Evolutionary conservation across 768 basidiomycete genomes (phyloP).

Genomic region (Russula compacta): DNA sequence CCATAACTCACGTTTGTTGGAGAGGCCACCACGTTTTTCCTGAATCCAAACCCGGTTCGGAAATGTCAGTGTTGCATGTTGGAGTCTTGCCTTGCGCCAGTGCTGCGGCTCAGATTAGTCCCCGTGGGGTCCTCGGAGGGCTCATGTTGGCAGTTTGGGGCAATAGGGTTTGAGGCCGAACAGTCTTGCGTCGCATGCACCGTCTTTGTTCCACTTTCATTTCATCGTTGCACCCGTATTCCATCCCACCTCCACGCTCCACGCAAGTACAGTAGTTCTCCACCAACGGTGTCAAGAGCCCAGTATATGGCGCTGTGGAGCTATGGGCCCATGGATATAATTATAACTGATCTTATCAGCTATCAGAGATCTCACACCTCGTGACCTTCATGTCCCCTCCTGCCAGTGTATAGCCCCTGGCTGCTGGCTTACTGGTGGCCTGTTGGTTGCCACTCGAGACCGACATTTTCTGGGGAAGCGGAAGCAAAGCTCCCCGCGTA

Average conservation of each 20-base stretch:
- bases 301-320: neutral
- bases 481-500: constrained; percentile 9
- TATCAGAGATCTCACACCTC: constrained; percentile 16
- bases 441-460: neutral
- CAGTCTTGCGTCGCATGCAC: neutral
- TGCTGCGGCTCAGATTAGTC: neutral
- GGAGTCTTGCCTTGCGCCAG: neutral
- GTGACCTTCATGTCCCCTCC: neutral
- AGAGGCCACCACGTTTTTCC: neutral
- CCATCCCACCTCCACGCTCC: neutral
- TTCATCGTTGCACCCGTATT: neutral
- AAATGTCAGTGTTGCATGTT: neutral
- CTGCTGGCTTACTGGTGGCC: too few species aligned
- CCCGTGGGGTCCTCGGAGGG: neutral
- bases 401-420: neutral
- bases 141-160: neutral
- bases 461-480: constrained; percentile 1
- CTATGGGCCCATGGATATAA: neutral
- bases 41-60: neutral
- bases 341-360: constrained; percentile 18
- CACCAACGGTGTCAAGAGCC: neutral
- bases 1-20: neutral
- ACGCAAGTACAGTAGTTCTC: neutral
- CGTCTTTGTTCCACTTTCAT: neutral
- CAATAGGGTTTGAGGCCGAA: constrained; percentile 1